Evolutionary conservation across 2,329 filamentous ascomycete species (phyloP), one percentile per base, ranked within the genome.

Genomic region (Fonsecaea multimorphosa): DNA sequence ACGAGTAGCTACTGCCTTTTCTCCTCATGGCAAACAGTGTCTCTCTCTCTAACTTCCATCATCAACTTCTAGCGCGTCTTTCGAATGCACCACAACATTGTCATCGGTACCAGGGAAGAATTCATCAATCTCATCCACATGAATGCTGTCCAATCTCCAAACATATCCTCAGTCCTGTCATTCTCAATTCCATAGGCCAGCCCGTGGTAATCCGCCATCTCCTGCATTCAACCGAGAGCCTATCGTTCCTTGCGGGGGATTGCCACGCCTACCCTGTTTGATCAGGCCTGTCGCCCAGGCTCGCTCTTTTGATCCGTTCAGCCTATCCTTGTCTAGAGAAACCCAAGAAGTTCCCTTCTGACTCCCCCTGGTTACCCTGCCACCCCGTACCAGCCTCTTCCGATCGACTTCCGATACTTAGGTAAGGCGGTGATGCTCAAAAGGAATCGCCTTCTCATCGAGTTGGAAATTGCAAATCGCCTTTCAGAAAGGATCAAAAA

Each of bases 231-330:
- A 53, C 58, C 53, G 58, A 44, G 44, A 58, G 36, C 64, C 64
- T 58, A 61, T 65, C 63, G 58, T 36, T 66, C 64, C 64, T 66
- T 66, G 64, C 59, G 57, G 56, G 62, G 55, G 52, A 61, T 22
- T 40, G 53, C 52, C 52, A 63, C 49, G 53, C 40, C 29, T 44
- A 51, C 60, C 59, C 59, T 61, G 51, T n/a, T 46, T 58, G 34
- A 24, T 62, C 54, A 58, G 19, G 34, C 61, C 55, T 32, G 60
- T 65, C 59, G 38, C 14, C n/a, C n/a, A n/a, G n/a, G n/a, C n/a
- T n/a, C n/a, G n/a, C n/a, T n/a, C 56, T 38, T 34, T 51, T 24
- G 31, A 52, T 40, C 52, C 8, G 58, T 40, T 54, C 32, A 8
- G 58, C 49, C 53, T 56, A 61, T 54, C 66, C 63, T 40, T 59